Evolutionary conservation across 1,284 basidiomycete genomes (phyloP).

Genomic region (Ganoderma boninense): DNA sequence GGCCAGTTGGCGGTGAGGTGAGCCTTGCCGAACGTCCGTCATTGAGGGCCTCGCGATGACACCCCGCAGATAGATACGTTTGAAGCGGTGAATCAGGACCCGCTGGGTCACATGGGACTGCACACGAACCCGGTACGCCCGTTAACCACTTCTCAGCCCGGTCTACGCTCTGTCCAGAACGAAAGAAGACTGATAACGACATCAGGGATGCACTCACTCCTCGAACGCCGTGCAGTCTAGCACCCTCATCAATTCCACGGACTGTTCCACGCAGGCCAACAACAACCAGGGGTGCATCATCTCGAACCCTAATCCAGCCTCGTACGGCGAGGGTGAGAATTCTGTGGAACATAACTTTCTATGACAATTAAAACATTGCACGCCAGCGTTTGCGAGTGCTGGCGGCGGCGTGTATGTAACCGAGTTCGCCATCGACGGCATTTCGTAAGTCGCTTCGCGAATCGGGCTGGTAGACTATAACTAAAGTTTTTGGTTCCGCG

Average conservation of each 20-base stretch:
- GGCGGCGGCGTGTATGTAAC: slow-evolving; percentile 80
- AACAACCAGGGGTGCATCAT: slow-evolving; percentile 71
- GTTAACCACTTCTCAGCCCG: slow-evolving; percentile 19
- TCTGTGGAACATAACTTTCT: slow-evolving; percentile 12
- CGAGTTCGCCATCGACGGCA: slow-evolving; percentile 69
- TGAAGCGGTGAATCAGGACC: slow-evolving; percentile 75
- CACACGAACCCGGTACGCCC: slow-evolving; percentile 59
- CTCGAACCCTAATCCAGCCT: slow-evolving; percentile 56
- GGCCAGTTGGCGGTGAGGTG: slow-evolving; percentile 67
- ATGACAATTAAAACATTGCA: not conserved
- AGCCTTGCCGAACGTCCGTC: slow-evolving; percentile 19
- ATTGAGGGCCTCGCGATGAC: not conserved
- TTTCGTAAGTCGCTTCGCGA: slow-evolving; percentile 56
- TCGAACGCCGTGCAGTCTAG: slow-evolving; percentile 56
- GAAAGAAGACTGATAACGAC: slow-evolving; percentile 14
- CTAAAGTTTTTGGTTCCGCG: slow-evolving; percentile 7
- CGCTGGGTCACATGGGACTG: slow-evolving; percentile 72
- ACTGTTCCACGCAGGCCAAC: slow-evolving; percentile 65
- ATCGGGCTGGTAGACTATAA: not conserved
- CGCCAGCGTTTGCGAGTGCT: slow-evolving; percentile 60
- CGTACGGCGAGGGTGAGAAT: slow-evolving; percentile 59
- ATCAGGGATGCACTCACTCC: slow-evolving; percentile 61
- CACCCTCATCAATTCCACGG: slow-evolving; percentile 62
- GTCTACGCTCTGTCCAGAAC: slow-evolving; percentile 8
- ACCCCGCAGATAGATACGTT: slow-evolving; percentile 68